Percentiles rank a stretch among this genome's conserved stretches.
phyloP scores from a whole-genome alignment of 2,329 filamentous ascomycete species.

The Colletotrichum zoysiae region DNA sequence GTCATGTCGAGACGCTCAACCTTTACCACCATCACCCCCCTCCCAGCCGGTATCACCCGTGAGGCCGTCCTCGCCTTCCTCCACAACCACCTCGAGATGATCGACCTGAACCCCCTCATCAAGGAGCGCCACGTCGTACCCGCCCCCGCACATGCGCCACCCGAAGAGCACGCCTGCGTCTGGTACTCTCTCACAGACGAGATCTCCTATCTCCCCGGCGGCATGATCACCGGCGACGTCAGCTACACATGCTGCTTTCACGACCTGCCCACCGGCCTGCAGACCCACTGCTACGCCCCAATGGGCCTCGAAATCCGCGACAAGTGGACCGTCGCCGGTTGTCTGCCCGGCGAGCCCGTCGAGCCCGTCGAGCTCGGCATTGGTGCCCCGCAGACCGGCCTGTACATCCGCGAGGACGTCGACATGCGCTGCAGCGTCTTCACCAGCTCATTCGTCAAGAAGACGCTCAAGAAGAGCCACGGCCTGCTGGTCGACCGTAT shows the following conservation, averaged over 20 bases:
- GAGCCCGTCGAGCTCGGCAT: conserved; percentile 76
- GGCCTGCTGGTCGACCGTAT: conserved; percentile 76
- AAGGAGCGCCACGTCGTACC: conserved; percentile 77
- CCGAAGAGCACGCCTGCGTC: conserved; percentile 77
- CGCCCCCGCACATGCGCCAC: conserved; percentile 73
- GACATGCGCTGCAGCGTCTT: conserved; percentile 85
- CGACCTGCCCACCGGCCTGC: conserved; percentile 76
- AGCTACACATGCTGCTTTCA: conserved; percentile 86
- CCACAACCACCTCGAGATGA: conserved; percentile 85
- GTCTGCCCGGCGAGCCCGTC: conserved; percentile 76
- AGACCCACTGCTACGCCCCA: conserved; percentile 88
- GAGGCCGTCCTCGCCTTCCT: conserved; percentile 80
- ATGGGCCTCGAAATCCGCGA: conserved; percentile 83
- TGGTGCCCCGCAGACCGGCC: conserved; percentile 73
- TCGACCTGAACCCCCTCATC: conserved; percentile 87
- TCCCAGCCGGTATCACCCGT: conserved; percentile 76
- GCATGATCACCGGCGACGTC: conserved; percentile 73
- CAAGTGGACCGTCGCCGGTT: conserved; percentile 82
- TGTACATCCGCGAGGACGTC: conserved; percentile 89
- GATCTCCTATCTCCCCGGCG: conserved; percentile 80
- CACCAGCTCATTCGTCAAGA: conserved; percentile 82
- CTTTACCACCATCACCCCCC: conserved; percentile 83
- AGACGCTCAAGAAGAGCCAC: conserved; percentile 83
- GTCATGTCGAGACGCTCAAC: conserved; percentile 77
- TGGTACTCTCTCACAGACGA: conserved; percentile 88